phyloP scores from a whole-genome alignment of 176 grass and related monocot genomes.

The Triticum turgidum region DNA sequence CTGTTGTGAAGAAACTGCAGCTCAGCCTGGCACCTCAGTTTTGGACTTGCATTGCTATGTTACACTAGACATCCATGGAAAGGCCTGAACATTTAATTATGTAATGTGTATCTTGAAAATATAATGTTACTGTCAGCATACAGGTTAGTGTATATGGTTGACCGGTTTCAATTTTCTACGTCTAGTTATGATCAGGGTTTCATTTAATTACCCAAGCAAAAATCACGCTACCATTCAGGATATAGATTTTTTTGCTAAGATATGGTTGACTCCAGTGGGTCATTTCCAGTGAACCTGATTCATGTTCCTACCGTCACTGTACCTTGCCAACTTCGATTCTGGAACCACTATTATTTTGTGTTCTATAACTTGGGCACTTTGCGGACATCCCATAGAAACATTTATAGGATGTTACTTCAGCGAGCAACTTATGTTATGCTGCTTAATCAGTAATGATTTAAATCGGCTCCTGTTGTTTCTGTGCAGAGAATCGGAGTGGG shows the following conservation, averaged over 20 bases:
- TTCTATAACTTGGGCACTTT: background rate
- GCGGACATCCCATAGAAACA: background rate
- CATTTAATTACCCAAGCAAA: background rate
- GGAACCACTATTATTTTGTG: background rate
- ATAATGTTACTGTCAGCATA: background rate
- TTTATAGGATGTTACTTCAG: background rate
- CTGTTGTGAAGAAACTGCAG: background rate
- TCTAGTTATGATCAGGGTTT: background rate
- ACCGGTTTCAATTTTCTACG: background rate
- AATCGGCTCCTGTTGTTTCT: slow-evolving; percentile 12
- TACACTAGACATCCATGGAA: background rate
- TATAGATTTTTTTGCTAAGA: background rate
- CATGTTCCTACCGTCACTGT: background rate
- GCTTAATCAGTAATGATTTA: background rate
- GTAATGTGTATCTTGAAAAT: background rate
- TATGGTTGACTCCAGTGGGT: background rate
- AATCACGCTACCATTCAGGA: background rate
- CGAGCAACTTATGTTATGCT: background rate
- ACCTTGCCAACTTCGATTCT: background rate
- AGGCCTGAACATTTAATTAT: background rate
- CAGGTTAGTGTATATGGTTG: background rate
- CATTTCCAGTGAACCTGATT: background rate
- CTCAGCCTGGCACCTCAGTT: background rate
- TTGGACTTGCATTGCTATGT: background rate
- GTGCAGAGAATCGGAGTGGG: slow-evolving; percentile 84